These are phyloP conservation scores for Leccinum boreale DNA, from an alignment of 768 basidiomycete species.

Conservation along the genomic window DNA sequence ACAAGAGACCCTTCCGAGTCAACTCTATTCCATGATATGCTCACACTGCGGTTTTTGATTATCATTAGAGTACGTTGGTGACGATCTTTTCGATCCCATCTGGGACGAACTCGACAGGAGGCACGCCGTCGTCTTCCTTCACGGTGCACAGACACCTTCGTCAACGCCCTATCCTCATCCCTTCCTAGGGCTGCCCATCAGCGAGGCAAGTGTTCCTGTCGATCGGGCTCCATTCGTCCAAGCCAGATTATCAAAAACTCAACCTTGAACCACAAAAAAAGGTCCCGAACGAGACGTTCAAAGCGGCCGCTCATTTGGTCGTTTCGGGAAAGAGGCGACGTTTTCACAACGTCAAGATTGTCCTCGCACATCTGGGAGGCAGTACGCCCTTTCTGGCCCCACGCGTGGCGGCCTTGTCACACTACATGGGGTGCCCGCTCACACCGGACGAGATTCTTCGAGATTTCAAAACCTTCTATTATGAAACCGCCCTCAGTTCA, in stretches of 20 bases:
- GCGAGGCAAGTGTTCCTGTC: slow-evolving; percentile 45
- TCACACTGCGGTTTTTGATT: neutral
- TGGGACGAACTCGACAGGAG: slow-evolving; percentile 69
- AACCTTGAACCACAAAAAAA: slow-evolving; percentile 23
- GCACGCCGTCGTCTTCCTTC: slow-evolving; percentile 62
- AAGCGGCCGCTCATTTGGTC: slow-evolving; percentile 75
- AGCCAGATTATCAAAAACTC: neutral
- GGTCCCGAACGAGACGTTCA: slow-evolving; percentile 83
- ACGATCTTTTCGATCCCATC: slow-evolving; percentile 59
- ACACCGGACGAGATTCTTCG: slow-evolving; percentile 60
- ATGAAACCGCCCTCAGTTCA: slow-evolving; percentile 67
- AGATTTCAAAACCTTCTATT: slow-evolving; percentile 72
- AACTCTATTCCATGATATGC: neutral
- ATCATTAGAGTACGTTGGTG: slow-evolving; percentile 57
- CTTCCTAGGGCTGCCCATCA: slow-evolving; percentile 63
- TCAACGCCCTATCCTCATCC: slow-evolving; percentile 62
- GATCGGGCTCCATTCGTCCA: slow-evolving; percentile 2
- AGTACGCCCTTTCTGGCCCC: slow-evolving; percentile 61
- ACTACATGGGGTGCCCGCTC: slow-evolving; percentile 68
- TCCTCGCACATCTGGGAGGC: slow-evolving; percentile 76
- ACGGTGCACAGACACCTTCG: slow-evolving; percentile 65
- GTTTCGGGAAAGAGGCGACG: slow-evolving; percentile 67
- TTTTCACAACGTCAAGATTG: slow-evolving; percentile 56
- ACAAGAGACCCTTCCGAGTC: neutral
- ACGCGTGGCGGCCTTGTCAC: slow-evolving; percentile 65